Percentiles rank a stretch among this genome's conserved stretches.
These are phyloP conservation scores for Eragrostis curvula DNA, from an alignment of 176 grass and related monocot genomes.

Conservation along the genomic window DNA sequence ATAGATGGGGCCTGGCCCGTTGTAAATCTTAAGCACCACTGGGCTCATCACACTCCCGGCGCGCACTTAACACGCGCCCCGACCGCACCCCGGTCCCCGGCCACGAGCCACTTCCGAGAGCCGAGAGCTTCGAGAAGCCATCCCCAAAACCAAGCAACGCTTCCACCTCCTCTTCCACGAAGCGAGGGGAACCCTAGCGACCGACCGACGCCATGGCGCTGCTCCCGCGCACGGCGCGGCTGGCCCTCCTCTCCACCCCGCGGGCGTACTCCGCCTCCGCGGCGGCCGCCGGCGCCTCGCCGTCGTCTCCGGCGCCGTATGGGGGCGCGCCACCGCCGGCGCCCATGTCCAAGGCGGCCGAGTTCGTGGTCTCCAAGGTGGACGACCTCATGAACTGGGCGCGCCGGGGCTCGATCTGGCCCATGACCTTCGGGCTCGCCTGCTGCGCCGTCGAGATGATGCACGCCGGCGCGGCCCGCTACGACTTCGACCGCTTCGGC, in stretches of 20 bases:
- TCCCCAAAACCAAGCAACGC: slow-evolving; percentile 31
- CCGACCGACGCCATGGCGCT: slow-evolving; percentile 66
- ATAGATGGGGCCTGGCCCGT: not conserved
- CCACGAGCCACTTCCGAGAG: not conserved
- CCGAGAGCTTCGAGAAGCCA: slow-evolving; percentile 30
- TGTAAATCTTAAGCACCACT: not conserved
- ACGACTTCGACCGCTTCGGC: slow-evolving; percentile 96
- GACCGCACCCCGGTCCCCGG: not conserved
- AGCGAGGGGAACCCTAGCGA: slow-evolving; percentile 42
- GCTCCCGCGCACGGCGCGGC: slow-evolving; percentile 82
- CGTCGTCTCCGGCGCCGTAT: slow-evolving; percentile 45
- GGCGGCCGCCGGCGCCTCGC: slow-evolving; percentile 41
- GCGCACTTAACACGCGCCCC: slow-evolving; percentile 14
- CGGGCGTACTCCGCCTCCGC: slow-evolving; percentile 60
- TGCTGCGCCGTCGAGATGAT: slow-evolving; percentile 99
- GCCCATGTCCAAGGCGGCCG: slow-evolving; percentile 75
- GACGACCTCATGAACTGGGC: slow-evolving; percentile 97
- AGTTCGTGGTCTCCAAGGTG: slow-evolving; percentile 95
- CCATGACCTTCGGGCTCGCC: slow-evolving; percentile 92
- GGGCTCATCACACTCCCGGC: slow-evolving; percentile 19
- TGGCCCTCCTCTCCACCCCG: slow-evolving; percentile 63
- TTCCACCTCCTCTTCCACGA: slow-evolving; percentile 45
- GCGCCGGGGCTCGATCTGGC: slow-evolving; percentile 82
- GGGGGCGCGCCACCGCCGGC: slow-evolving; percentile 43
- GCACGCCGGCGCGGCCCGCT: slow-evolving; percentile 82